A percentile compares a stretch with the other conserved stretches of the same genome.
phyloP scores from a whole-genome alignment of 164 flowering plant species.

The Macadamia integrifolia region DNA sequence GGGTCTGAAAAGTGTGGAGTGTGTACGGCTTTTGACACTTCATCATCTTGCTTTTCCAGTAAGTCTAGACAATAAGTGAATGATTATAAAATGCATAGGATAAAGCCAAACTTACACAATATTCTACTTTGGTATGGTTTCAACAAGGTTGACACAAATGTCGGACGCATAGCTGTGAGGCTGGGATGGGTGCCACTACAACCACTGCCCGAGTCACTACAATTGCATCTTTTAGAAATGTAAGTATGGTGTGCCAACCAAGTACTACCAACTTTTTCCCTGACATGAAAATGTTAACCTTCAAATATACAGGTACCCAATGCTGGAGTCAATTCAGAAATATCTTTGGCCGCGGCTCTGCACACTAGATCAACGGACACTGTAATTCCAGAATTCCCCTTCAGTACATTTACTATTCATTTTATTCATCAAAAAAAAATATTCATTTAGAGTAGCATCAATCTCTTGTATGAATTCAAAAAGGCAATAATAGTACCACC shows the following conservation, averaged over 20 bases:
- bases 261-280: background rate
- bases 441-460: background rate
- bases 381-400: conserved; percentile 38
- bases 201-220: conserved; percentile 68
- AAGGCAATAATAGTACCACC: background rate
- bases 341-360: conserved; percentile 91
- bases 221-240: conserved; percentile 68
- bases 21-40: conserved; percentile 89
- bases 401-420: conserved; percentile 1
- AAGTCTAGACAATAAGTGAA: conserved; percentile 24
- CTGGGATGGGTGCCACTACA: conserved; percentile 93
- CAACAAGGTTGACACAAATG: conserved; percentile 83
- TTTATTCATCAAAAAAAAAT: background rate
- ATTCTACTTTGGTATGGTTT: background rate
- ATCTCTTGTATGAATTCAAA: background rate
- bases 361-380: conserved; percentile 51
- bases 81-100: background rate
- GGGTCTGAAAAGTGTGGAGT: conserved; percentile 95
- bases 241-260: conserved; percentile 28
- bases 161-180: conserved; percentile 77
- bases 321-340: conserved; percentile 65
- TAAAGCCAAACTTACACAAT: conserved; percentile 1
- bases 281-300: conserved; percentile 10
- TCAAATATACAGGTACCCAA: conserved; percentile 51
- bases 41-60: conserved; percentile 98